Percentiles rank a stretch among this genome's conserved stretches.
These are phyloP conservation scores for Annulohypoxylon moriforme DNA, from an alignment of 495 filamentous ascomycete genomes.

Conservation along the genomic window DNA sequence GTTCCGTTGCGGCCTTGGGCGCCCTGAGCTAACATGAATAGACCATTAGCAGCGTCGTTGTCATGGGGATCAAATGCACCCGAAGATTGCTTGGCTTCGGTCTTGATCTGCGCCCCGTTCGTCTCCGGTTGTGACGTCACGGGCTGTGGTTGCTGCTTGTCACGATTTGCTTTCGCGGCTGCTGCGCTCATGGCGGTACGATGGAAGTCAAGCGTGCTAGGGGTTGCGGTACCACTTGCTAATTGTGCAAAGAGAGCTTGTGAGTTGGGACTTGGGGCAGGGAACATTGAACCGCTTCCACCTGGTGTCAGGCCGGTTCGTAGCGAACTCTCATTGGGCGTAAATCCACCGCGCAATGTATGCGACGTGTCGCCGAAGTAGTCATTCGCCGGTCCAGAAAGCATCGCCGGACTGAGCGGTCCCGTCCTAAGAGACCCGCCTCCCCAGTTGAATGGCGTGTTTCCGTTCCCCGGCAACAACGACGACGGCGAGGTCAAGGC, in stretches of 20 bases:
- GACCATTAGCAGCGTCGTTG: slow-evolving; percentile 94
- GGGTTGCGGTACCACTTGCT: slow-evolving; percentile 84
- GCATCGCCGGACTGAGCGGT: slow-evolving; percentile 96
- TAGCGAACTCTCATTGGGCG: slow-evolving; percentile 95
- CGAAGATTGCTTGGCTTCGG: slow-evolving; percentile 57
- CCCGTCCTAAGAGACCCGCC: slow-evolving; percentile 87
- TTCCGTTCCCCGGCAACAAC: slow-evolving; percentile 74
- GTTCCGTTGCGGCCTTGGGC: slow-evolving; percentile 75
- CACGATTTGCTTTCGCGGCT: slow-evolving; percentile 66
- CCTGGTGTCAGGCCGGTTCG: slow-evolving; percentile 93
- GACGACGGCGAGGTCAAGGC: slow-evolving; percentile 91
- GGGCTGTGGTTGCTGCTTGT: slow-evolving; percentile 54
- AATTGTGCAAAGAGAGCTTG: slow-evolving; percentile 82
- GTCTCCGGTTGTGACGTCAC: slow-evolving; percentile 62
- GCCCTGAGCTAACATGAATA: slow-evolving; percentile 87
- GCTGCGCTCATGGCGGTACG: slow-evolving; percentile 88
- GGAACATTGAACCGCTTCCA: slow-evolving; percentile 98
- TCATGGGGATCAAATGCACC: slow-evolving; percentile 85
- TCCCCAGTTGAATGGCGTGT: slow-evolving; percentile 80
- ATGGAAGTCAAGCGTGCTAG: slow-evolving; percentile 92
- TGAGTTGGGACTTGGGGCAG: slow-evolving; percentile 87
- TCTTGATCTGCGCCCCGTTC: slow-evolving; percentile 56
- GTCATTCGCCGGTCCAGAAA: slow-evolving; percentile 82
- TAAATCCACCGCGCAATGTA: slow-evolving; percentile 80
- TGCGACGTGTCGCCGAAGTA: slow-evolving; percentile 82